Conservation (phyloP, 2,329 filamentous ascomycete genomes). For the Akanthomyces lecanii region DNA sequence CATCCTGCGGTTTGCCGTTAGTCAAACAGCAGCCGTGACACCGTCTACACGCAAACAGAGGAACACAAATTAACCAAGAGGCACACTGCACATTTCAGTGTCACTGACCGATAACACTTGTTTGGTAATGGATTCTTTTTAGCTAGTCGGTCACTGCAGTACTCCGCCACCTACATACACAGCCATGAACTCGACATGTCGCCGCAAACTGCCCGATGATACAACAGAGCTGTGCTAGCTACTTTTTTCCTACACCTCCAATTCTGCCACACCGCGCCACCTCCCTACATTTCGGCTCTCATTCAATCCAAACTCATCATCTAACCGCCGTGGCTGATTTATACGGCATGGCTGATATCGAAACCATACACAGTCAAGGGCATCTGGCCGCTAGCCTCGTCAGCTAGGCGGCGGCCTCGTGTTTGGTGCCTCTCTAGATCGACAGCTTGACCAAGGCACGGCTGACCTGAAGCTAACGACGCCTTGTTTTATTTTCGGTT, state of each 20-base stretch:
- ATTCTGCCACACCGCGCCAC: not conserved
- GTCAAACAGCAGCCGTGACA: slow-evolving; percentile 1
- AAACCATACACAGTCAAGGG: not conserved
- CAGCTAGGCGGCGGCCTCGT: not conserved
- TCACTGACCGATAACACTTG: not conserved
- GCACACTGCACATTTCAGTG: not conserved
- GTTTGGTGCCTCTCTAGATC: not conserved
- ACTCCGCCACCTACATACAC: not conserved
- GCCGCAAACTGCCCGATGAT: not conserved
- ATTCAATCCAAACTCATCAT: too few relatives aligned
- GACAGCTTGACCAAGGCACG: not conserved
- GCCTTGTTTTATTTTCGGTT: not conserved
- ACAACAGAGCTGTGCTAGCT: too few relatives aligned
- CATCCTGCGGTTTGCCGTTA: not conserved
- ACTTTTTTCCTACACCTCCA: not conserved
- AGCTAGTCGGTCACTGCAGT: not conserved
- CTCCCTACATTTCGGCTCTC: too few relatives aligned
- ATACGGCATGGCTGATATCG: not conserved
- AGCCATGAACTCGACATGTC: not conserved
- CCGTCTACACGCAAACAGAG: not conserved
- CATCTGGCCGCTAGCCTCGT: not conserved
- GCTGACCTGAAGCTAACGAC: not conserved
- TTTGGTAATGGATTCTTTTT: not conserved
- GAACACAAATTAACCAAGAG: not conserved
- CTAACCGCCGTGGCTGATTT: not conserved